Percentiles rank a stretch among this genome's conserved stretches.
phyloP scores from a whole-genome alignment of 2,329 filamentous ascomycete genomes.

The Aureobasidium lini region DNA sequence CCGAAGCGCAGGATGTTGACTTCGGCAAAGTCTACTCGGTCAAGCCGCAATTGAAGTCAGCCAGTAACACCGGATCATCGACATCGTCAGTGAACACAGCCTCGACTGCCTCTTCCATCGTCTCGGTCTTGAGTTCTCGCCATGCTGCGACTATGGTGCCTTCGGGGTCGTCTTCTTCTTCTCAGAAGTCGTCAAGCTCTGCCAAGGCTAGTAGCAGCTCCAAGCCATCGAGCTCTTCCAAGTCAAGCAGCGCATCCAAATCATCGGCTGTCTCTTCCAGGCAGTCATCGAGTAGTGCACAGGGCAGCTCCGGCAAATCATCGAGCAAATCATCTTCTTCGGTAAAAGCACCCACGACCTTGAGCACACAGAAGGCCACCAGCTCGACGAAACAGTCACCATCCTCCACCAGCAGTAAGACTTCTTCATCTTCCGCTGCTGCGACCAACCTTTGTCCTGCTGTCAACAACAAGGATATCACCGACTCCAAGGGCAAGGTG shows the following conservation, averaged over 20 bases:
- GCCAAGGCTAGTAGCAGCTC: not conserved
- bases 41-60: slow-evolving; percentile 9
- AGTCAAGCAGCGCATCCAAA: not conserved
- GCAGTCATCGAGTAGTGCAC: not conserved
- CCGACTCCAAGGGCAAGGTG: slow-evolving; percentile 14
- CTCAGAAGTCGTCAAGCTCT: not conserved
- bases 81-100: not conserved
- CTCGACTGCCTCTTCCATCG: slow-evolving; percentile 8
- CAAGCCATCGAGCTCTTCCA: not conserved
- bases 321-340: slow-evolving; percentile 1
- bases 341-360: not conserved
- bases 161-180: not conserved
- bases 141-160: slow-evolving; percentile 14
- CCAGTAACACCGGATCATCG: not conserved
- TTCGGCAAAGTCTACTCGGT: slow-evolving; percentile 11
- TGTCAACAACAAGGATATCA: slow-evolving; percentile 18
- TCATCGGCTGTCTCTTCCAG: not conserved
- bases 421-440: not conserved
- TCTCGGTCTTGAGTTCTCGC: slow-evolving; percentile 6
- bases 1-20: slow-evolving; percentile 9
- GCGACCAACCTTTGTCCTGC: slow-evolving; percentile 17
- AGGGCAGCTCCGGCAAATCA: not conserved
- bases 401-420: not conserved
- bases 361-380: slow-evolving; percentile 4
- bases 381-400: not conserved